phyloP scores from a whole-genome alignment of 257 asterid genomes.

The Phtheirospermum japonicum region DNA sequence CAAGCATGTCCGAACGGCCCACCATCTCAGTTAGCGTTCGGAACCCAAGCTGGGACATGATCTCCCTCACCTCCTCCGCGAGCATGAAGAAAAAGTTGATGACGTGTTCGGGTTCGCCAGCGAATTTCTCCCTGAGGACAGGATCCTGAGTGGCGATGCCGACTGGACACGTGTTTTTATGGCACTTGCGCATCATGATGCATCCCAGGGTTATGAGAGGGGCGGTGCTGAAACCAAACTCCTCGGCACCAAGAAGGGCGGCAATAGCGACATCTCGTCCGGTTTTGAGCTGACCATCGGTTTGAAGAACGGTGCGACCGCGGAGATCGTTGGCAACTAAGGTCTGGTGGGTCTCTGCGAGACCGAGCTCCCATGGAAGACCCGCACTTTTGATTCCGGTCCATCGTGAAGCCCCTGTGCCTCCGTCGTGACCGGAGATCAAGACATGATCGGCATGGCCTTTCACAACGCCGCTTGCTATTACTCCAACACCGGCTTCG shows the following conservation, averaged over 20 bases:
- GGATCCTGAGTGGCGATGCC: slow-evolving; percentile 99
- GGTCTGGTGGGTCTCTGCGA: slow-evolving; percentile 98
- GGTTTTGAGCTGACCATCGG: slow-evolving; percentile 97
- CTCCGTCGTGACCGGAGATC: slow-evolving; percentile 99
- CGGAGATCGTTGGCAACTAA: slow-evolving; percentile 98
- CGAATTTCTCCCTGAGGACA: slow-evolving; percentile 85
- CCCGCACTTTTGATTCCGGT: slow-evolving; percentile 99
- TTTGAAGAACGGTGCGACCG: slow-evolving; percentile 89
- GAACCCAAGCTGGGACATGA: slow-evolving; percentile 90
- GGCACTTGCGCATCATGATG: slow-evolving; percentile 99
- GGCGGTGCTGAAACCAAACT: slow-evolving; percentile 98
- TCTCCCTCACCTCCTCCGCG: slow-evolving; percentile 94
- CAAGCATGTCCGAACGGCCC: slow-evolving; percentile 97
- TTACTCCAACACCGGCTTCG: slow-evolving; percentile 99
- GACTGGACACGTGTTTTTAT: slow-evolving; percentile 96
- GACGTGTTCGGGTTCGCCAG: slow-evolving; percentile 98
- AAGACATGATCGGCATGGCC: slow-evolving; percentile 98
- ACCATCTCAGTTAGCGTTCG: slow-evolving; percentile 86
- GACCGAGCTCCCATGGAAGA: slow-evolving; percentile 99
- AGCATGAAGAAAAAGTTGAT: slow-evolving; percentile 97
- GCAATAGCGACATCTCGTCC: slow-evolving; percentile 98
- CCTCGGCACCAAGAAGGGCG: slow-evolving; percentile 99
- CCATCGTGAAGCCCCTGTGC: slow-evolving; percentile 99
- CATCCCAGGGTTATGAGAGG: slow-evolving; percentile 97
- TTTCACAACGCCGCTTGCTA: slow-evolving; percentile 96